Conservation (phyloP, 345 rosid genomes). For the Populus pruinosa region DNA sequence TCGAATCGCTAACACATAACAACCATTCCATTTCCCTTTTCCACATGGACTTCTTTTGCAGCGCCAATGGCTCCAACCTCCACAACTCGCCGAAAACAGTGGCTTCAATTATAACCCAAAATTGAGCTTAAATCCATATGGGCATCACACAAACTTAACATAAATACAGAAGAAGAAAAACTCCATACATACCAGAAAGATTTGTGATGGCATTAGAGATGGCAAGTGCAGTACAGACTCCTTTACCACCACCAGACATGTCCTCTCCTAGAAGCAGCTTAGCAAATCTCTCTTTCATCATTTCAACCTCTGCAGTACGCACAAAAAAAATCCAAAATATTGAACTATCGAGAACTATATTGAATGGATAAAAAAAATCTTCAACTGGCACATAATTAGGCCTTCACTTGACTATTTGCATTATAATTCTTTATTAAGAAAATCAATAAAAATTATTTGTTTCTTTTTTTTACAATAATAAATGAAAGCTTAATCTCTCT, state of each 20-base stretch:
- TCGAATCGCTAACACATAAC: conserved; percentile 82
- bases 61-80: conserved; percentile 90
- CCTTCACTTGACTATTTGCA: neutral
- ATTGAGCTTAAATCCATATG: neutral
- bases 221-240: conserved; percentile 96
- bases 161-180: neutral
- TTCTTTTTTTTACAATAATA: too few relatives aligned
- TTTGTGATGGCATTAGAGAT: conserved; percentile 98
- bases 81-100: conserved; percentile 92
- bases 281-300: conserved; percentile 99
- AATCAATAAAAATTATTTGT: too few relatives aligned
- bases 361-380: neutral
- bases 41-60: conserved; percentile 91
- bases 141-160: neutral
- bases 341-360: neutral
- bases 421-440: too few relatives aligned
- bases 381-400: neutral
- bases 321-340: neutral
- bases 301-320: conserved; percentile 55
- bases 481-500: too few relatives aligned
- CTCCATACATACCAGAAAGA: conserved; percentile 63
- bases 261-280: conserved; percentile 96
- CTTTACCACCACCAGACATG: conserved; percentile 99
- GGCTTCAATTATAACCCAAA: conserved; percentile 43
- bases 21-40: conserved; percentile 94